phyloP scores from a whole-genome alignment of 108 stramenopile species.

The Conticribra guillardii region DNA sequence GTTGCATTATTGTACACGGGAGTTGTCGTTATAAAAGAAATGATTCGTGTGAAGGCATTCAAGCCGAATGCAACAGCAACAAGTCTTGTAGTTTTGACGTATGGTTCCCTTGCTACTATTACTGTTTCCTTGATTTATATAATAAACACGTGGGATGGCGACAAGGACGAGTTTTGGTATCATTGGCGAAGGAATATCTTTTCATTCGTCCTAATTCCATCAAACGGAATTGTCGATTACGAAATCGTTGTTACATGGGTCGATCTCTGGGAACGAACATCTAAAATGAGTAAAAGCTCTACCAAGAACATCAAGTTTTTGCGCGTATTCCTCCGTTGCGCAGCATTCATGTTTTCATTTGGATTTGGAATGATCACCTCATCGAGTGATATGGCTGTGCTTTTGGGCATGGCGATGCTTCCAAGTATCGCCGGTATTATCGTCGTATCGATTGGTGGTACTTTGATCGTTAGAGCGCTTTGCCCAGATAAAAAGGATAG shows the following conservation, averaged over 20 bases:
- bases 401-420: neutral
- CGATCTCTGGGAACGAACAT: constrained; percentile 45
- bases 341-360: constrained; percentile 16
- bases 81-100: constrained; percentile 28
- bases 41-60: constrained; percentile 32
- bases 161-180: constrained; percentile 40
- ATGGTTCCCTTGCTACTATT: neutral
- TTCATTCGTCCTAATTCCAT: neutral
- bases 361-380: constrained; percentile 7
- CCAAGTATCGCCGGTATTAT: constrained; percentile 11
- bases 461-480: constrained; percentile 36
- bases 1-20: constrained; percentile 31
- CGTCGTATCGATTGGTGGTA: constrained; percentile 25
- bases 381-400: constrained; percentile 10
- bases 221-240: constrained; percentile 23
- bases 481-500: constrained; percentile 32
- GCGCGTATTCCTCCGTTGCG: constrained; percentile 17
- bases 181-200: constrained; percentile 25
- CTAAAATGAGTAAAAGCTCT: constrained; percentile 47
- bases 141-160: constrained; percentile 32
- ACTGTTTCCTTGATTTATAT: constrained; percentile 24
- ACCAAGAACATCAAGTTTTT: constrained; percentile 29
- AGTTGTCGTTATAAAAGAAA: constrained; percentile 22
- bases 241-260: constrained; percentile 54
- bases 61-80: constrained; percentile 47